These are phyloP conservation scores for Hsuehochloa calcarea DNA, from an alignment of 176 grass and related monocot species.

Conservation along the genomic window DNA sequence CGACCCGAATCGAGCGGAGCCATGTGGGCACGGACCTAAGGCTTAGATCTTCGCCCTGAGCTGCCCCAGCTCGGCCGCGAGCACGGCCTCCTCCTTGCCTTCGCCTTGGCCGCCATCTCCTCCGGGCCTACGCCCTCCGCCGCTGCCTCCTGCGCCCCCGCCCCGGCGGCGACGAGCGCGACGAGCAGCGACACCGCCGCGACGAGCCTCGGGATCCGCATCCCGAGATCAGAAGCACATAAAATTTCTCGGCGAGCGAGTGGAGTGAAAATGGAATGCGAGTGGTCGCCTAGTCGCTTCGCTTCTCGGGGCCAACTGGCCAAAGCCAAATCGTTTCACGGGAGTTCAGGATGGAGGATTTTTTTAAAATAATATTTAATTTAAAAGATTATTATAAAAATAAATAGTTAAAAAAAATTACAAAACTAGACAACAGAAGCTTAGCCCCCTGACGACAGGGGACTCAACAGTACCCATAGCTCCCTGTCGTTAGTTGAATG, in stretches of 20 bases:
- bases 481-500: too few relatives aligned
- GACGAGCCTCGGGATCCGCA: conserved; percentile 32
- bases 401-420: too few relatives aligned
- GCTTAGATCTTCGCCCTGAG: conserved; percentile 42
- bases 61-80: conserved; percentile 39
- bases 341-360: background rate
- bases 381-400: too few relatives aligned
- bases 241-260: background rate
- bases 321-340: background rate
- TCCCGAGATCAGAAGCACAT: conserved; percentile 9
- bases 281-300: background rate
- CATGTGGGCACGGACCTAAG: conserved; percentile 38
- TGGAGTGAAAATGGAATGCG: background rate
- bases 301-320: background rate
- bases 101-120: conserved; percentile 31
- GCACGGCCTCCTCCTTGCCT: conserved; percentile 43
- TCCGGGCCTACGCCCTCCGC: conserved; percentile 17
- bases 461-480: too few relatives aligned
- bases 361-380: too few relatives aligned
- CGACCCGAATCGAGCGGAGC: background rate
- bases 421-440: too few relatives aligned
- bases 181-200: conserved; percentile 20
- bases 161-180: background rate
- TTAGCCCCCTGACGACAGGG: too few relatives aligned
- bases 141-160: conserved; percentile 41